A percentile compares a stretch with the other conserved stretches of the same genome.
These are phyloP conservation scores for Axilococcus clingmanii DNA, from an alignment of 139 green algal species.

Conservation along the genomic window DNA sequence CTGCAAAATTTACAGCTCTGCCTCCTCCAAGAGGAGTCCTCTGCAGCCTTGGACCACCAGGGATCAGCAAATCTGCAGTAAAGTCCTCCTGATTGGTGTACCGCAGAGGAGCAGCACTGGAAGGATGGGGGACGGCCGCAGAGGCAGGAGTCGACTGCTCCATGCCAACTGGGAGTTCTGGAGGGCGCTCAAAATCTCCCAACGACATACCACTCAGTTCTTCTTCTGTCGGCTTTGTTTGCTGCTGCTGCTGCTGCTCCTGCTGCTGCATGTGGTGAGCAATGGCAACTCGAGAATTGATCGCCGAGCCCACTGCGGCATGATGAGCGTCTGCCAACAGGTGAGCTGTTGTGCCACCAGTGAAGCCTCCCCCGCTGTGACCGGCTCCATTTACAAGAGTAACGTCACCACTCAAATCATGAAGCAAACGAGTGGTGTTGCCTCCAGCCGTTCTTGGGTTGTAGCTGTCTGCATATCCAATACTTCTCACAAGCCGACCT, in stretches of 20 bases:
- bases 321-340: too few species aligned
- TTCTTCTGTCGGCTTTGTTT: neutral
- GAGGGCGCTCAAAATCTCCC: neutral
- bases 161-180: neutral
- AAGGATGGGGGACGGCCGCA: neutral
- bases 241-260: conserved; percentile 6
- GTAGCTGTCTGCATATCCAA: conserved; percentile 29
- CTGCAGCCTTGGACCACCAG: conserved; percentile 21
- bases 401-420: too few species aligned
- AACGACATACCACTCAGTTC: conserved; percentile 1
- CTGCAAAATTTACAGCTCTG: neutral
- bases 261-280: neutral
- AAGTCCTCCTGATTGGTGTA: conserved; percentile 5
- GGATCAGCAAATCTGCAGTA: neutral
- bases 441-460: conserved; percentile 16
- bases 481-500: too few species aligned
- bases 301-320: too few species aligned
- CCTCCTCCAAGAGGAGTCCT: conserved; percentile 13
- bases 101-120: neutral
- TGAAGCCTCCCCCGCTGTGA: too few species aligned
- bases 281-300: conserved; percentile 18
- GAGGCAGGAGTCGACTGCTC: neutral
- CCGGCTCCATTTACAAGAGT: too few species aligned
- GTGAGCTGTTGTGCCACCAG: too few species aligned
- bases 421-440: conserved; percentile 33